phyloP scores from a whole-genome alignment of 495 filamentous ascomycete species.

The Penicillium flavigenum region DNA sequence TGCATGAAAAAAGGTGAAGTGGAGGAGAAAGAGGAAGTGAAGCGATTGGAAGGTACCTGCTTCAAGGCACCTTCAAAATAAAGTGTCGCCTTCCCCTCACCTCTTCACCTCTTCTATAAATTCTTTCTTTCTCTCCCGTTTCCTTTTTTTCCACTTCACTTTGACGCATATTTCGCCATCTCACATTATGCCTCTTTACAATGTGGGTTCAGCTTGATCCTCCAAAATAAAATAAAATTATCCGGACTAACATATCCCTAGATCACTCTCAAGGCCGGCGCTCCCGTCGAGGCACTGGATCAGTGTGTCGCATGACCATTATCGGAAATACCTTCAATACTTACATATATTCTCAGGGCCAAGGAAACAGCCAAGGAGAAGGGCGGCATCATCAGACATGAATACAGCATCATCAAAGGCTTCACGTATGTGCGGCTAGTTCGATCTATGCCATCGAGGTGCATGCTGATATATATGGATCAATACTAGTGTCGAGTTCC shows the following conservation, averaged over 20 bases:
- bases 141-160: neutral
- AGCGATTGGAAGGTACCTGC: constrained; percentile 12
- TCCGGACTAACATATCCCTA: constrained; percentile 36
- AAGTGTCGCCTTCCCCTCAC: constrained; percentile 11
- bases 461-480: neutral
- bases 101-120: constrained; percentile 8
- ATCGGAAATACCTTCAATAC: neutral
- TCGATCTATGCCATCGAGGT: neutral
- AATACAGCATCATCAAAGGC: constrained; percentile 83
- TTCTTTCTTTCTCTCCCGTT: constrained; percentile 5
- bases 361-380: constrained; percentile 67
- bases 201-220: constrained; percentile 51
- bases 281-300: constrained; percentile 58
- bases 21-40: neutral
- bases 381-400: constrained; percentile 78
- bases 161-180: neutral
- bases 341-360: constrained; percentile 49
- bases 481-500: constrained; percentile 66
- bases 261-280: constrained; percentile 75
- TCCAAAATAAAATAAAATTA: neutral
- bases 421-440: constrained; percentile 67
- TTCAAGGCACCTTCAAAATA: constrained; percentile 13
- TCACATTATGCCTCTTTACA: constrained; percentile 66
- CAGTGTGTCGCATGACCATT: constrained; percentile 46
- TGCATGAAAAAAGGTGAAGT: neutral